Conservation (phyloP, 441 rosid genomes). For the Flueggea neowawraea region DNA sequence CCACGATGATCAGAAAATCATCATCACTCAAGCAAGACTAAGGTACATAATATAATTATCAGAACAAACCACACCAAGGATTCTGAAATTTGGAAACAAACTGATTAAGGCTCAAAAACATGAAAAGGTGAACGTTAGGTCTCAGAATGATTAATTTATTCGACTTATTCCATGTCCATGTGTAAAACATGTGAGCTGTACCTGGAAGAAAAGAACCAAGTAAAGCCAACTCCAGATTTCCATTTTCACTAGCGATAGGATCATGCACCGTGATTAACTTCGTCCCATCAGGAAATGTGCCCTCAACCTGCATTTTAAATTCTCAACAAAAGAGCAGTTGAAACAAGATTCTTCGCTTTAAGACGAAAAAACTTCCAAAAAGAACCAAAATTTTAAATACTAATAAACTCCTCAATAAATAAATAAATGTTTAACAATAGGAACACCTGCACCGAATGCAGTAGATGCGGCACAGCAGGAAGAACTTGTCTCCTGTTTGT, state of each 20-base stretch:
- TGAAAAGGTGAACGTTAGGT: too few species aligned
- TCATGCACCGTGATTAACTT: constrained; percentile 85
- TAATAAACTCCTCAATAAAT: background rate
- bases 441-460: constrained; percentile 73
- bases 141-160: too few species aligned
- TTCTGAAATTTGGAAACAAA: too few species aligned
- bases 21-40: background rate
- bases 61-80: too few species aligned
- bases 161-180: background rate
- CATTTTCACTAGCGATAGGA: constrained; percentile 68
- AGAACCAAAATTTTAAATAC: too few species aligned
- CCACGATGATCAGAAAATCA: constrained; percentile 3
- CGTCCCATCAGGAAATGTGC: constrained; percentile 94
- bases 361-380: too few species aligned
- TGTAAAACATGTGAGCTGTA: constrained; percentile 18
- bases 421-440: background rate
- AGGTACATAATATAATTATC: too few species aligned
- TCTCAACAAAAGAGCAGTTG: constrained; percentile 1
- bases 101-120: too few species aligned
- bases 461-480: constrained; percentile 76
- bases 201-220: constrained; percentile 95
- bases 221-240: constrained; percentile 79
- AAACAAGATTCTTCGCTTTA: background rate
- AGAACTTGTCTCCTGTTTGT: constrained; percentile 86
- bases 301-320: constrained; percentile 65